Evolutionary conservation across 345 rosid species (phyloP).

Genomic region (Streptanthus diversifolius): DNA sequence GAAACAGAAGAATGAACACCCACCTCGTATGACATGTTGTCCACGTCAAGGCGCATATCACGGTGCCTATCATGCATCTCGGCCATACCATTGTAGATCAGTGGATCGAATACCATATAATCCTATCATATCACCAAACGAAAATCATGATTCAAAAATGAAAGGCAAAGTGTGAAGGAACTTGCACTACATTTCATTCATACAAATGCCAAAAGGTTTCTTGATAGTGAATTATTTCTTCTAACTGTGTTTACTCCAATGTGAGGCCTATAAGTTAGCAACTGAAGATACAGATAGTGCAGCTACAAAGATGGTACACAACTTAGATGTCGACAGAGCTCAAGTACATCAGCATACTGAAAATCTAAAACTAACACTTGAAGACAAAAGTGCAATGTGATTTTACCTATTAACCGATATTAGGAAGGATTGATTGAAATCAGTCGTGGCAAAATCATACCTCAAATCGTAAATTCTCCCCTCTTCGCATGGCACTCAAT

Average conservation of each 20-base stretch:
- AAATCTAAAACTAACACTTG: slow-evolving; percentile 18
- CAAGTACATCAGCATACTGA: neutral
- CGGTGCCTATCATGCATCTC: slow-evolving; percentile 86
- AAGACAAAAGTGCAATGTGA: neutral
- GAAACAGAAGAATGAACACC: neutral
- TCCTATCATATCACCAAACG: slow-evolving; percentile 46
- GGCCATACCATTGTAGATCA: slow-evolving; percentile 60
- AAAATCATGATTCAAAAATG: neutral
- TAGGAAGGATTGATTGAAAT: neutral
- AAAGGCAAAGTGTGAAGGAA: neutral
- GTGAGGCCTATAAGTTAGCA: neutral
- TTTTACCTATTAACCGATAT: neutral
- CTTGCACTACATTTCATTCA: neutral
- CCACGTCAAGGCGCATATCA: slow-evolving; percentile 94
- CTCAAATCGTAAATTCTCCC: slow-evolving; percentile 76
- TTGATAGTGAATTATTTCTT: neutral
- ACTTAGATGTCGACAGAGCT: neutral
- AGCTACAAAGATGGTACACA: neutral
- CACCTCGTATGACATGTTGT: slow-evolving; percentile 98
- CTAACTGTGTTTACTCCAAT: neutral
- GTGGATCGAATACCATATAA: slow-evolving; percentile 74
- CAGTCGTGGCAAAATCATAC: slow-evolving; percentile 39
- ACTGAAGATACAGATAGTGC: neutral
- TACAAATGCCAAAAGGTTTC: neutral
- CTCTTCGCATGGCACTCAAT: slow-evolving; percentile 83